phyloP scores from a whole-genome alignment of 805 yeast genomes.

The Candida dajiaensis region DNA sequence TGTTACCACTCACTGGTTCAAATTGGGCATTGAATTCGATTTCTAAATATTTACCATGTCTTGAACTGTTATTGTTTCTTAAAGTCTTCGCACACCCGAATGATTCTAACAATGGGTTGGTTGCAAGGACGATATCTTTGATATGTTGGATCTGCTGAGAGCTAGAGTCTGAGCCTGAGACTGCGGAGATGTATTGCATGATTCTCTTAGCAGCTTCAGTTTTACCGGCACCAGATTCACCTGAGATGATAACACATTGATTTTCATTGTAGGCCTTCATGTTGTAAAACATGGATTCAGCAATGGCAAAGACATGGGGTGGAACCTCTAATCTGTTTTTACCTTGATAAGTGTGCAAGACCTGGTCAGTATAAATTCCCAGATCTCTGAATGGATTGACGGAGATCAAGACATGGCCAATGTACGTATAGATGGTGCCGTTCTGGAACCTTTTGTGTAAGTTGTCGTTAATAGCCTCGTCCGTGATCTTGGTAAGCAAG shows the following conservation, averaged over 20 bases:
- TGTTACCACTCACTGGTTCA: constrained; percentile 93
- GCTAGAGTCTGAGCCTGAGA: constrained; percentile 61
- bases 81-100: constrained; percentile 93
- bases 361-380: constrained; percentile 86
- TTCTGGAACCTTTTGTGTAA: constrained; percentile 83
- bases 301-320: constrained; percentile 97
- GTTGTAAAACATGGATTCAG: constrained; percentile 94
- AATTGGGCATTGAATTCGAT: constrained; percentile 75
- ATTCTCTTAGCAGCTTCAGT: constrained; percentile 97
- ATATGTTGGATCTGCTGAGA: constrained; percentile 73
- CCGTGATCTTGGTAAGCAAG: constrained; percentile 78
- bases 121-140: constrained; percentile 96
- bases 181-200: constrained; percentile 94
- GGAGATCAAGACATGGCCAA: constrained; percentile 90
- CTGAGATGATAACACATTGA: constrained; percentile 96
- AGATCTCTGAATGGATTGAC: constrained; percentile 95
- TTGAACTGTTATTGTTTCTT: constrained; percentile 81
- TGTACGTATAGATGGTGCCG: constrained; percentile 86
- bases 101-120: constrained; percentile 86
- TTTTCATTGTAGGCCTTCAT: constrained; percentile 90
- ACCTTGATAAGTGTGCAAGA: constrained; percentile 73
- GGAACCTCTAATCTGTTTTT: constrained; percentile 94
- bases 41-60: constrained; percentile 92
- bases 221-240: constrained; percentile 97
- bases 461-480: constrained; percentile 89